These are phyloP conservation scores for Dendrostoma leiphaemia DNA, from an alignment of 2,329 filamentous ascomycete species.

Conservation along the genomic window DNA sequence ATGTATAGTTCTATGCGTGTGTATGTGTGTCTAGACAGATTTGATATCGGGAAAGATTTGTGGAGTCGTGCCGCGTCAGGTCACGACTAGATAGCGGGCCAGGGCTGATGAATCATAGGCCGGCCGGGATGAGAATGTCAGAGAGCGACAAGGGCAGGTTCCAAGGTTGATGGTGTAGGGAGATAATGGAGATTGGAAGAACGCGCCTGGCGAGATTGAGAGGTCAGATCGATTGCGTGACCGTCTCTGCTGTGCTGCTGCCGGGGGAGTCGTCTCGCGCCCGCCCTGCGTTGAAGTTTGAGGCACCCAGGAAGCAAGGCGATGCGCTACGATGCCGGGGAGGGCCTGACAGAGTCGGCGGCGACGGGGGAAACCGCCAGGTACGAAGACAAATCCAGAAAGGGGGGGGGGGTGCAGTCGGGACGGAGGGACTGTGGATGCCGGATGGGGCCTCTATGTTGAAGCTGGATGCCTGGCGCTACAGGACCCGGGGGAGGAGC, in stretches of 20 bases:
- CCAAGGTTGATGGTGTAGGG: conserved; percentile 1
- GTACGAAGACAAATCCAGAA: neutral
- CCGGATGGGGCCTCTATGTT: neutral
- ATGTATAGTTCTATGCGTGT: too few species aligned
- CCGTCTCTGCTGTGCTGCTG: neutral
- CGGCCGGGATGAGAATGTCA: conserved; percentile 11
- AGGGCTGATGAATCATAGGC: conserved; percentile 20
- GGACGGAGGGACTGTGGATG: conserved; percentile 6
- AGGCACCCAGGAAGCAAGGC: conserved; percentile 9
- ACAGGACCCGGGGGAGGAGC: neutral
- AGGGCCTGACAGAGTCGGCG: neutral
- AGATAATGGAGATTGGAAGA: conserved; percentile 12
- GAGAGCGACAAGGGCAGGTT: conserved; percentile 6
- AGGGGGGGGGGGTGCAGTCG: neutral
- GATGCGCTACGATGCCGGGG: too few species aligned
- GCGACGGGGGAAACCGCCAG: neutral
- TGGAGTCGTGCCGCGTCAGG: conserved; percentile 18
- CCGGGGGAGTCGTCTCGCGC: conserved; percentile 9
- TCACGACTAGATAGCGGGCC: conserved; percentile 14
- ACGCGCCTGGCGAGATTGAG: neutral
- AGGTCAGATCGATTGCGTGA: conserved; percentile 12
- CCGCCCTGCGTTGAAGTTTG: conserved; percentile 15
- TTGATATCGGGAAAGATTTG: conserved; percentile 14
- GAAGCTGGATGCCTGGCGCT: neutral
- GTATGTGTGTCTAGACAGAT: too few species aligned